These are phyloP conservation scores for Fraxinus dipetala DNA, from an alignment of 305 asterid genomes.

Conservation along the genomic window DNA sequence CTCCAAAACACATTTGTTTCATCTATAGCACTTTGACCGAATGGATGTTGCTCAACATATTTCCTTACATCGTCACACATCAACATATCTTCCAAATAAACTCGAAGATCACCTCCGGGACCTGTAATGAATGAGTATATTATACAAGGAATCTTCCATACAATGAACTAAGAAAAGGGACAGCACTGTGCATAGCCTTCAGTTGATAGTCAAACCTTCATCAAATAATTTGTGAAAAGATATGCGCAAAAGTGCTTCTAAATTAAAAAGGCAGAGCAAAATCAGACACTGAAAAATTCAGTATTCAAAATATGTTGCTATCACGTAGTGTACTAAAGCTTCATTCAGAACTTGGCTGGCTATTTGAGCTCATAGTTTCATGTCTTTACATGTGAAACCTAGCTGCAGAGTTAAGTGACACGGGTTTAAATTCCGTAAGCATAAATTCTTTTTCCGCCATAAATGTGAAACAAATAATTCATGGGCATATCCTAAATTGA, in stretches of 20 bases:
- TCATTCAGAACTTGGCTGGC: background rate
- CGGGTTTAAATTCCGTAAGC: background rate
- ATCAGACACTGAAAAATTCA: background rate
- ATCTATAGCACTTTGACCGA: conserved; percentile 73
- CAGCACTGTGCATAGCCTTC: background rate
- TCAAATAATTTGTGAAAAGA: background rate
- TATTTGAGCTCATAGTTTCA: background rate
- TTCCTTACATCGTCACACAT: conserved; percentile 47
- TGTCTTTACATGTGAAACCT: background rate
- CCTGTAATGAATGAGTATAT: conserved; percentile 43
- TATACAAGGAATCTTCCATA: background rate
- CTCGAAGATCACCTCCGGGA: conserved; percentile 74
- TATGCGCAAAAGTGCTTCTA: background rate
- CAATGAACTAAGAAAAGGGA: conserved; percentile 14
- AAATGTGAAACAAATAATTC: background rate
- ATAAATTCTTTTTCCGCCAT: background rate
- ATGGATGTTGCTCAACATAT: conserved; percentile 69
- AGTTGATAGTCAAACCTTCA: background rate
- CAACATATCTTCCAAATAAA: conserved; percentile 68
- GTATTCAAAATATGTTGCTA: background rate
- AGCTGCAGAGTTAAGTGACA: background rate
- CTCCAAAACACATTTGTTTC: conserved; percentile 53
- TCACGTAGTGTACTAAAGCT: background rate
- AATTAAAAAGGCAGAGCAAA: background rate
- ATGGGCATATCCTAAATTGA: background rate